A percentile compares a stretch with the other conserved stretches of the same genome.
phyloP scores from a whole-genome alignment of 1,284 basidiomycete genomes.

The Mycena sp. region DNA sequence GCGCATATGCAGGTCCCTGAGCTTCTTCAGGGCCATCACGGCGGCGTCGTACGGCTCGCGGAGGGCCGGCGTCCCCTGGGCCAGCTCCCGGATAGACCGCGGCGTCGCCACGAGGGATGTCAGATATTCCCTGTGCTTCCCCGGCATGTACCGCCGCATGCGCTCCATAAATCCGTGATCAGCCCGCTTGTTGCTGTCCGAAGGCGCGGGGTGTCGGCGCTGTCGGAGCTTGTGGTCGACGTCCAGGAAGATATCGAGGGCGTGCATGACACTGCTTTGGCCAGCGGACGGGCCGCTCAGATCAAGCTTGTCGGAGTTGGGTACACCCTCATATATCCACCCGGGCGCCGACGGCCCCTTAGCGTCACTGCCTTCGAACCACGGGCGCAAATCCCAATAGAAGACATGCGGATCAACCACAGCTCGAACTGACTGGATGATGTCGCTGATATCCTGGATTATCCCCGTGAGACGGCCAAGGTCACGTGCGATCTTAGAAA shows the following conservation, averaged over 20 bases:
- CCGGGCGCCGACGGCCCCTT: slow-evolving; percentile 60
- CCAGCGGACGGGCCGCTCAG: slow-evolving; percentile 93
- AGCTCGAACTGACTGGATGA: slow-evolving; percentile 77
- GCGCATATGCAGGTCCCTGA: slow-evolving; percentile 90
- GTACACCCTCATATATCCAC: slow-evolving; percentile 90
- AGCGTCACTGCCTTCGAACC: slow-evolving; percentile 89
- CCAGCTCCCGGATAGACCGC: slow-evolving; percentile 66
- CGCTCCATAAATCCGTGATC: slow-evolving; percentile 83
- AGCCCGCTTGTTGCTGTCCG: slow-evolving; percentile 68
- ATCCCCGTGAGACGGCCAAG: slow-evolving; percentile 75
- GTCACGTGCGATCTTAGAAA: slow-evolving; percentile 78
- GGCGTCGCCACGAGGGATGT: slow-evolving; percentile 57
- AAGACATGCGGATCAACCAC: slow-evolving; percentile 89
- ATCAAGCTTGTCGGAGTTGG: slow-evolving; percentile 63
- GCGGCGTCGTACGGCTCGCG: slow-evolving; percentile 83
- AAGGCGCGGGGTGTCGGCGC: slow-evolving; percentile 75
- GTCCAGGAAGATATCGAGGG: slow-evolving; percentile 83
- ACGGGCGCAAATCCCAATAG: slow-evolving; percentile 92
- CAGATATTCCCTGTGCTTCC: slow-evolving; percentile 77
- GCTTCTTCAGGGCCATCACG: slow-evolving; percentile 79
- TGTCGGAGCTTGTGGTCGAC: slow-evolving; percentile 85
- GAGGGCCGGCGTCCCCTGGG: slow-evolving; percentile 61
- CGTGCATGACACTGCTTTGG: slow-evolving; percentile 91
- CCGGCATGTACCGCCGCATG: slow-evolving; percentile 86
- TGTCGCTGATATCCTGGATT: slow-evolving; percentile 78